phyloP scores from a whole-genome alignment of 1,284 basidiomycete species.

The Leucoagaricus sp. region DNA sequence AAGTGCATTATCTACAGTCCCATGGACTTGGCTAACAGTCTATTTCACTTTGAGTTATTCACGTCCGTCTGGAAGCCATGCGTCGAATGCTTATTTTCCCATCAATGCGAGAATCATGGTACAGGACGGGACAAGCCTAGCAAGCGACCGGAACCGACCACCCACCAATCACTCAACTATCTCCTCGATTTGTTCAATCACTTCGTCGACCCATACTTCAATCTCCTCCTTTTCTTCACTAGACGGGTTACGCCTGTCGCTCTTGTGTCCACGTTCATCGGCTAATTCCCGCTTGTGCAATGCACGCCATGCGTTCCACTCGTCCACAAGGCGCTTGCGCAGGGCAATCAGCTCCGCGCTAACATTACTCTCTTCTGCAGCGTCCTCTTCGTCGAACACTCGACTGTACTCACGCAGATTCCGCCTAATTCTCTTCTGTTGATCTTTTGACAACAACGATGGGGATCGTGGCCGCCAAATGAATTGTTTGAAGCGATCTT shows the following conservation, averaged over 20 bases:
- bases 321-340: constrained; percentile 90
- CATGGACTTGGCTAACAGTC: constrained; percentile 16
- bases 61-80: constrained; percentile 21
- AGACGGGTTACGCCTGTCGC: constrained; percentile 34
- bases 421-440: constrained; percentile 86
- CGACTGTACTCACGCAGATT: constrained; percentile 94
- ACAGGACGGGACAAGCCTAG: constrained; percentile 3
- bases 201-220: constrained; percentile 89
- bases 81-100: constrained; percentile 13
- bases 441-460: constrained; percentile 85
- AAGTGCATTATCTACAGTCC: constrained; percentile 2
- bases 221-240: constrained; percentile 78
- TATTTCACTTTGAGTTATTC: constrained; percentile 24
- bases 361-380: constrained; percentile 92
- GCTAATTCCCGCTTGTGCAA: constrained; percentile 60
- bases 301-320: constrained; percentile 97
- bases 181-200: constrained; percentile 90
- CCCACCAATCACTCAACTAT: constrained; percentile 47
- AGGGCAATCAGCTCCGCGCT: constrained; percentile 92
- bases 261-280: constrained; percentile 48
- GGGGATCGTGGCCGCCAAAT: constrained; percentile 96
- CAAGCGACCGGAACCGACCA: constrained; percentile 8
- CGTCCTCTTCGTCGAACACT: constrained; percentile 95
- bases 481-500: constrained; percentile 98
- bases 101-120: constrained; percentile 13